A percentile compares a stretch with the other conserved stretches of the same genome.
These are phyloP conservation scores for Termitomyces sp. DNA, from an alignment of 768 basidiomycete genomes.

Conservation along the genomic window DNA sequence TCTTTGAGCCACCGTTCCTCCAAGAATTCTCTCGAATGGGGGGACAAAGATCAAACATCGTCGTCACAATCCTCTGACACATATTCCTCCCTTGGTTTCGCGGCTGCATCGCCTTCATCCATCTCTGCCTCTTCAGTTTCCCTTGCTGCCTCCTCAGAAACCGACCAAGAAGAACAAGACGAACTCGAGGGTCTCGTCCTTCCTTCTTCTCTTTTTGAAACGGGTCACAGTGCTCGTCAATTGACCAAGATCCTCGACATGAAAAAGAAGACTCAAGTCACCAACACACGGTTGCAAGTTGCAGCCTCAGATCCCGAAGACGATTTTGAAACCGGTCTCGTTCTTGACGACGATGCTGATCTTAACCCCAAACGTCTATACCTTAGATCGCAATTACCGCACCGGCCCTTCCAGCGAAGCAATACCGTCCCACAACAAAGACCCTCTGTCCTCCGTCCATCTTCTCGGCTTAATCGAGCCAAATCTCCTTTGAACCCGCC, in stretches of 20 bases:
- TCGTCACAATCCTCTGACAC: constrained; percentile 87
- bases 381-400: constrained; percentile 38
- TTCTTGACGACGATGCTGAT: constrained; percentile 79
- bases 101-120: constrained; percentile 65
- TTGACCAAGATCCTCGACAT: constrained; percentile 46
- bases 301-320: constrained; percentile 68
- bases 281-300: constrained; percentile 35
- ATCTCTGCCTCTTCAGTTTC: constrained; percentile 64
- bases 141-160: constrained; percentile 66
- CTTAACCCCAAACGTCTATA: constrained; percentile 74
- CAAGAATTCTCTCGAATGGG: constrained; percentile 82
- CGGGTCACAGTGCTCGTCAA: constrained; percentile 50
- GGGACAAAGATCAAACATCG: constrained; percentile 75
- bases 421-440: constrained; percentile 53
- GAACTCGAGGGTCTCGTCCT: constrained; percentile 80
- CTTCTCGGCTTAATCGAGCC: constrained; percentile 61
- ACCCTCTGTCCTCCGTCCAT: constrained; percentile 50
- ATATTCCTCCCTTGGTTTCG: constrained; percentile 75
- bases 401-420: constrained; percentile 44
- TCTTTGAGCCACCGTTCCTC: constrained; percentile 74
- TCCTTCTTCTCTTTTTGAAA: constrained; percentile 70
- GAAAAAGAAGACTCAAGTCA: constrained; percentile 48
- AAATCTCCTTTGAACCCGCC: constrained; percentile 72
- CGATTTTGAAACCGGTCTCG: constrained; percentile 80
- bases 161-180: constrained; percentile 66